A percentile compares a stretch with the other conserved stretches of the same genome.
These are phyloP conservation scores for Jacaranda copaia DNA, from an alignment of 257 asterid genomes.

Conservation along the genomic window DNA sequence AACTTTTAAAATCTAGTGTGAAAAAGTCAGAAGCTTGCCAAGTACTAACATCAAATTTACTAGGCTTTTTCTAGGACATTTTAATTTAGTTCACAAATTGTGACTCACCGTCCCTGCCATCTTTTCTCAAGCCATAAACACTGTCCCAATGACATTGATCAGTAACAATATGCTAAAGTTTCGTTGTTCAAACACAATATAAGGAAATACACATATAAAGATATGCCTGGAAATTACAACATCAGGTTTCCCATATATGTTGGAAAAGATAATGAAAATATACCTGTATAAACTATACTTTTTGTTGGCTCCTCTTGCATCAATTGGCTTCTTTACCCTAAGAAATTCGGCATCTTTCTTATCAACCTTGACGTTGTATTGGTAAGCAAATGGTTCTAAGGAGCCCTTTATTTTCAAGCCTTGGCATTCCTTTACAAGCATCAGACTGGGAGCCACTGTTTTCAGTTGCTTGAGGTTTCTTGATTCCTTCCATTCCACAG, in stretches of 20 bases:
- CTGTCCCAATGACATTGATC: slow-evolving; percentile 9
- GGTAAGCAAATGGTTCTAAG: slow-evolving; percentile 56
- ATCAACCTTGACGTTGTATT: slow-evolving; percentile 48
- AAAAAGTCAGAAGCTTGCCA: no score
- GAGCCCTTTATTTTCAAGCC: slow-evolving; percentile 59
- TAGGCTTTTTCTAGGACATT: background rate
- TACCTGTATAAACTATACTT: slow-evolving; percentile 75
- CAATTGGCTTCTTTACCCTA: slow-evolving; percentile 53
- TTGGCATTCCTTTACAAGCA: slow-evolving; percentile 48
- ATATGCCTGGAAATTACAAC: background rate
- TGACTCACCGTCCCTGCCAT: background rate
- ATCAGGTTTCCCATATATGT: background rate
- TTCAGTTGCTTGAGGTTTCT: slow-evolving; percentile 35
- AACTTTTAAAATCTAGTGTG: background rate
- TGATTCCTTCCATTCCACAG: slow-evolving; percentile 61
- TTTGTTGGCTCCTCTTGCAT: slow-evolving; percentile 62
- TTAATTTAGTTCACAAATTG: background rate
- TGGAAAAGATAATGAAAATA: background rate
- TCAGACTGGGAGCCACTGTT: slow-evolving; percentile 51
- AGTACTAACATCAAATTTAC: background rate
- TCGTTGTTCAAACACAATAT: slow-evolving; percentile 2
- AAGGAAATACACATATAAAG: background rate
- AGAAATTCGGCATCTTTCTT: slow-evolving; percentile 50
- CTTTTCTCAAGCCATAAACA: slow-evolving; percentile 5
- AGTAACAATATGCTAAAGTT: slow-evolving; percentile 4